These are phyloP conservation scores for Chaetomium fimeti DNA, from an alignment of 495 filamentous ascomycete species.

Conservation along the genomic window DNA sequence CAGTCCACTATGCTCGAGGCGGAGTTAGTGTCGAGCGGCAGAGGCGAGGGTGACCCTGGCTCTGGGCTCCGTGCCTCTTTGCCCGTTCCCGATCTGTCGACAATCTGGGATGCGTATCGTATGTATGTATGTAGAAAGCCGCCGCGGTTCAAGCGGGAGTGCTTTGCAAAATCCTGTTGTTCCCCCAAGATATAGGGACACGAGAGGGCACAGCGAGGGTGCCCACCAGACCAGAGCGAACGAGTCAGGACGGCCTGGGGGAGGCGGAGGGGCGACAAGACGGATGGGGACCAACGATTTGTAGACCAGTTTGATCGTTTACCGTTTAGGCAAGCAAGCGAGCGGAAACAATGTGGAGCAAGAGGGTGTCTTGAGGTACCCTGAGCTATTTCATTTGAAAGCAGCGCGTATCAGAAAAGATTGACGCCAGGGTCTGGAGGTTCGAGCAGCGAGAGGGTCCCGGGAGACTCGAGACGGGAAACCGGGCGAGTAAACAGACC, in stretches of 20 bases:
- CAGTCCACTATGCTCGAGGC: conserved; percentile 30
- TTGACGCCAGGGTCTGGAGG: conserved; percentile 36
- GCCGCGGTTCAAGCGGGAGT: conserved; percentile 19
- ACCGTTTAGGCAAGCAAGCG: conserved; percentile 35
- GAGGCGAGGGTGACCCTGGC: conserved; percentile 37
- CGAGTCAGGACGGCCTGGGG: conserved; percentile 7
- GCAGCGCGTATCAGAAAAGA: conserved; percentile 43
- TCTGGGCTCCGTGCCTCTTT: conserved; percentile 26
- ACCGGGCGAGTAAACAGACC: conserved; percentile 21
- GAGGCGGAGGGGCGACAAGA: conserved; percentile 14
- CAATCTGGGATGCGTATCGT: background rate
- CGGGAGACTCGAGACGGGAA: conserved; percentile 24
- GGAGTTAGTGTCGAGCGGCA: conserved; percentile 33
- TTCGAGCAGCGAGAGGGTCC: conserved; percentile 25
- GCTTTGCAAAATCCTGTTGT: conserved; percentile 5
- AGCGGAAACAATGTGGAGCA: conserved; percentile 39
- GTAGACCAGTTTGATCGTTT: conserved; percentile 25
- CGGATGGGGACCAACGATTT: conserved; percentile 26
- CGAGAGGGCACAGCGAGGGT: conserved; percentile 17
- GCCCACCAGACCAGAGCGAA: background rate
- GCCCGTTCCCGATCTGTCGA: conserved; percentile 31
- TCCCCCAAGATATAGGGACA: background rate
- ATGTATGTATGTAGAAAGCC: conserved; percentile 14
- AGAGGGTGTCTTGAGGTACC: conserved; percentile 24
- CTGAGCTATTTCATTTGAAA: conserved; percentile 41